Evolutionary conservation across 1,284 basidiomycete genomes (phyloP).

Genomic region (Boletus austroedulis): DNA sequence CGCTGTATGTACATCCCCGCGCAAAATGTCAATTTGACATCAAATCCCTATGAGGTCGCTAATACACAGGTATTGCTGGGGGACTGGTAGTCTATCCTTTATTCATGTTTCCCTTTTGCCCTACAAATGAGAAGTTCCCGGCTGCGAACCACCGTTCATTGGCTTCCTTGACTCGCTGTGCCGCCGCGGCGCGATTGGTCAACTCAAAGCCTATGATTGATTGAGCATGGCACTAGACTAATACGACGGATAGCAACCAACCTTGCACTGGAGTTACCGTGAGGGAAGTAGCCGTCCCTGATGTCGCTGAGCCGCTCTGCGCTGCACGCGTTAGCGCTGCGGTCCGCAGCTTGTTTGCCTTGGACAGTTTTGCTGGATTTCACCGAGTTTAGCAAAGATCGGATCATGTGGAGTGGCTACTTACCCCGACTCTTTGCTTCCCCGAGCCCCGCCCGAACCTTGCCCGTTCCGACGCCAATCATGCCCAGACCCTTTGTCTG

Average conservation of each 20-base stretch:
- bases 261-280: slow-evolving; percentile 97
- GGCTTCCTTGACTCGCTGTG: slow-evolving; percentile 84
- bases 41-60: background rate
- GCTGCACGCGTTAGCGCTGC: slow-evolving; percentile 76
- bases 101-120: slow-evolving; percentile 56
- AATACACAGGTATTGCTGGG: background rate
- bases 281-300: slow-evolving; percentile 88
- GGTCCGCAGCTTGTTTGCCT: slow-evolving; percentile 89
- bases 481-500: slow-evolving; percentile 97
- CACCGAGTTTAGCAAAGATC: slow-evolving; percentile 6
- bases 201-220: slow-evolving; percentile 68
- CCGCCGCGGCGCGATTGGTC: slow-evolving; percentile 76
- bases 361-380: slow-evolving; percentile 86
- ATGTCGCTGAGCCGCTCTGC: slow-evolving; percentile 57
- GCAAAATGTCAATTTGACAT: slow-evolving; percentile 11
- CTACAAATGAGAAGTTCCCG: slow-evolving; percentile 80
- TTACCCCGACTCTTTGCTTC: slow-evolving; percentile 86
- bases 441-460: slow-evolving; percentile 81
- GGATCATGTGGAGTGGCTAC: slow-evolving; percentile 24
- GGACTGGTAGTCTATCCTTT: slow-evolving; percentile 12
- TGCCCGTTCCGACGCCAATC: slow-evolving; percentile 85
- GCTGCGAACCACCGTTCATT: slow-evolving; percentile 91
- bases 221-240: slow-evolving; percentile 9
- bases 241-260: slow-evolving; percentile 32
- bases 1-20: slow-evolving; percentile 14